These are phyloP conservation scores for Exophiala aquamarina DNA, from an alignment of 2,329 filamentous ascomycete genomes.

Conservation along the genomic window DNA sequence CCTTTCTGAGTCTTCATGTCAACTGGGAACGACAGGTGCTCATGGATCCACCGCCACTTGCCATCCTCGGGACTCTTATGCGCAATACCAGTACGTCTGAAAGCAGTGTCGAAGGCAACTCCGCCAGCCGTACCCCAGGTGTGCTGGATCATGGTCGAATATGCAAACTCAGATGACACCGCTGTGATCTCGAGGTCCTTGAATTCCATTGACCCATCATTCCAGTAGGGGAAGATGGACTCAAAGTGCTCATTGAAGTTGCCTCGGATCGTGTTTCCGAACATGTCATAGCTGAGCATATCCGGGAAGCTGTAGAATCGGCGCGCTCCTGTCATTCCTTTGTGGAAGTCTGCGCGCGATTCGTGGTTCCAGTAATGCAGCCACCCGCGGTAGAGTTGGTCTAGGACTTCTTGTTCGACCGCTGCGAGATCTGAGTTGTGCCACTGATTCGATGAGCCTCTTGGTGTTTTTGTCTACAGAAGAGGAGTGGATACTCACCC, in stretches of 20 bases:
- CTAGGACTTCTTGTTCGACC: conserved; percentile 6
- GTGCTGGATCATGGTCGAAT: conserved; percentile 5
- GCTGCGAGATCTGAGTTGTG: conserved; percentile 7
- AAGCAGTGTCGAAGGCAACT: conserved; percentile 5
- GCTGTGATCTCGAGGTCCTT: conserved; percentile 8
- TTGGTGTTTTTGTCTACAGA: background rate
- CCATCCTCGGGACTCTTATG: conserved; percentile 7
- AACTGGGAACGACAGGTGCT: conserved; percentile 8
- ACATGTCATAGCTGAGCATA: conserved; percentile 14
- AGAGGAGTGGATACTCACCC: background rate
- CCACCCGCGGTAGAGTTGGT: conserved; percentile 8
- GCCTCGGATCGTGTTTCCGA: conserved; percentile 7
- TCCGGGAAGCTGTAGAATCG: conserved; percentile 8
- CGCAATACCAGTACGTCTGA: conserved; percentile 7
- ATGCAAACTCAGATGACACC: conserved; percentile 1
- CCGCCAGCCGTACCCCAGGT: conserved; percentile 9
- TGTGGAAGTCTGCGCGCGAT: background rate
- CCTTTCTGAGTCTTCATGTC: conserved; percentile 5
- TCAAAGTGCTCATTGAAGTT: conserved; percentile 11
- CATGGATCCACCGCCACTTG: conserved; percentile 10
- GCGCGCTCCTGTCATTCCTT: conserved; percentile 2
- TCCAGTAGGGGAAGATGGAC: conserved; percentile 5
- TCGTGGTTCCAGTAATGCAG: conserved; percentile 12
- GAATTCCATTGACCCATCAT: conserved; percentile 7
- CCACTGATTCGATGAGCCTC: background rate